Percentiles rank a stretch among this genome's conserved stretches.
These are phyloP conservation scores for Pseudodiploospora longispora DNA, from an alignment of 2,329 filamentous ascomycete genomes.

Conservation along the genomic window DNA sequence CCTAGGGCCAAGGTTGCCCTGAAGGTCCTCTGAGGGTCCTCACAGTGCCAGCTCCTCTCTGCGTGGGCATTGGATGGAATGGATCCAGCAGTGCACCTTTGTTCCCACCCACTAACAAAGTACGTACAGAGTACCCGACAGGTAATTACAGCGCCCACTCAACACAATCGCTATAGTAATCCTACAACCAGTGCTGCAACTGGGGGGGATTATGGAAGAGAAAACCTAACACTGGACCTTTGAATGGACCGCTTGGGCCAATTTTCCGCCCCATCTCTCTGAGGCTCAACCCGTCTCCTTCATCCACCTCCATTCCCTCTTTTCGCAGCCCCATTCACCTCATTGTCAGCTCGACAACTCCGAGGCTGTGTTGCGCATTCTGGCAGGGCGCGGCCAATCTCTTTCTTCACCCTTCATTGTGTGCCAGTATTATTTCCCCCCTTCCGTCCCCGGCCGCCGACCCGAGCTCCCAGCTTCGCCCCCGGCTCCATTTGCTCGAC, in stretches of 20 bases:
- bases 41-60: no score
- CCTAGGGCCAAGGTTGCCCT: no score
- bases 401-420: constrained; percentile 10
- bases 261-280: constrained; percentile 10
- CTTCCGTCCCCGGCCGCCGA: constrained; percentile 3
- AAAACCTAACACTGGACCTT: neutral
- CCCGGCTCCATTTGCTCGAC: constrained; percentile 16
- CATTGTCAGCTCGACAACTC: constrained; percentile 12
- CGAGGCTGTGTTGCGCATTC: constrained; percentile 13
- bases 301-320: constrained; percentile 9
- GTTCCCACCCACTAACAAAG: no score
- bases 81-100: no score
- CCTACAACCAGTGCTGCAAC: neutral
- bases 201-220: neutral
- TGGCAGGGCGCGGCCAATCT: constrained; percentile 11
- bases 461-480: constrained; percentile 10
- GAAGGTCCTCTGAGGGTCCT: no score
- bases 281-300: constrained; percentile 6
- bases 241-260: constrained; percentile 7
- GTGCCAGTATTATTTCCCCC: constrained; percentile 10
- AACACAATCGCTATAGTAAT: no score
- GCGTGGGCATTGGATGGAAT: no score
- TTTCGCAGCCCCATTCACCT: constrained; percentile 7
- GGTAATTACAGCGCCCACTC: no score
- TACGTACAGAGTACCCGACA: no score